These are phyloP conservation scores for Tricholomella constricta DNA, from an alignment of 768 basidiomycete species.

Conservation along the genomic window DNA sequence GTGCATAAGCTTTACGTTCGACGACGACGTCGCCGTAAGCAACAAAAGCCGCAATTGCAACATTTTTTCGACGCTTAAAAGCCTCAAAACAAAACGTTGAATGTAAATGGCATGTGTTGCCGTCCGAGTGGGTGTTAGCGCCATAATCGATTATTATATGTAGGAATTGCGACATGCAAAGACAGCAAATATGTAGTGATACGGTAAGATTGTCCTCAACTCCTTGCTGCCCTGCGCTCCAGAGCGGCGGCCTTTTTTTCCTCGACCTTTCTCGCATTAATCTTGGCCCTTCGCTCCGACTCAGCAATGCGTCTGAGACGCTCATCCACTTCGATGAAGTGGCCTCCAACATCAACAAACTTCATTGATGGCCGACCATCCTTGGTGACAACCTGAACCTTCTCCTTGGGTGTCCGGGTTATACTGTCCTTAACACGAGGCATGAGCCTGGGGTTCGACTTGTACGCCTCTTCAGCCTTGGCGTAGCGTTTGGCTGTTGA, in stretches of 20 bases:
- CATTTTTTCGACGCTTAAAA: no score
- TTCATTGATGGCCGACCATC: constrained; percentile 56
- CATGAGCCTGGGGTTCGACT: constrained; percentile 42
- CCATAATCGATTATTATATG: no score
- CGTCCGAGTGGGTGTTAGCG: no score
- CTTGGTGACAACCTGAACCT: constrained; percentile 39
- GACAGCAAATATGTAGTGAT: no score
- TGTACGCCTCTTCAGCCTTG: constrained; percentile 34
- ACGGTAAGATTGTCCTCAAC: neutral
- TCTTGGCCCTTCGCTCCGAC: constrained; percentile 47
- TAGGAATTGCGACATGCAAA: no score
- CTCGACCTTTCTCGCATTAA: constrained; percentile 25
- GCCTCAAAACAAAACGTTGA: no score
- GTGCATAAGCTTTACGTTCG: no score
- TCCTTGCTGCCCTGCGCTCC: neutral
- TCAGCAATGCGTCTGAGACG: constrained; percentile 49
- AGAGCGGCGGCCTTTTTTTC: constrained; percentile 22
- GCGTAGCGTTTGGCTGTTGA: constrained; percentile 37
- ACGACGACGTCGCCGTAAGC: no score
- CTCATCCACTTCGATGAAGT: constrained; percentile 63
- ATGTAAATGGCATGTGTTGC: no score
- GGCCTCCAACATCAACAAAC: constrained; percentile 75
- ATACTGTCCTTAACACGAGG: constrained; percentile 38
- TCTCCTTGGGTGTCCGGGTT: constrained; percentile 37
- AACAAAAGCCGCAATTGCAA: no score